phyloP scores from a whole-genome alignment of 345 rosid genomes.

The Salix udensis region DNA sequence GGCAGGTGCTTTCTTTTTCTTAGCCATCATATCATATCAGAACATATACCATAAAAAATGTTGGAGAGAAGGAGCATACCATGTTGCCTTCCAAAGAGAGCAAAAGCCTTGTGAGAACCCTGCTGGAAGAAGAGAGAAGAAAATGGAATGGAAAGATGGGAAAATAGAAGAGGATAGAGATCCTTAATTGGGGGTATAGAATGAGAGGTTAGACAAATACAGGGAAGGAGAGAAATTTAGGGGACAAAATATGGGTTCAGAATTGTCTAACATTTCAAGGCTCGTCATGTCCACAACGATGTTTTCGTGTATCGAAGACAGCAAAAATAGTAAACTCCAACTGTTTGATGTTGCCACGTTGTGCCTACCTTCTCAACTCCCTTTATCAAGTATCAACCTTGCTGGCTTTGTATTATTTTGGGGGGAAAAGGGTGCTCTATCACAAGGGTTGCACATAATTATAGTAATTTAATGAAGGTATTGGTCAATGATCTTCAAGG shows the following conservation, averaged over 20 bases:
- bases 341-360: neutral
- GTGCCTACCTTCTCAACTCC: neutral
- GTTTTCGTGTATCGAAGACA: neutral
- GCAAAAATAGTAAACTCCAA: neutral
- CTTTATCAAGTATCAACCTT: neutral
- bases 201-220: slow-evolving; percentile 23
- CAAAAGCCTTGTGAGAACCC: slow-evolving; percentile 15
- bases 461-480: neutral
- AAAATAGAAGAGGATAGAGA: slow-evolving; percentile 22
- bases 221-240: slow-evolving; percentile 34
- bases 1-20: neutral
- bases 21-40: neutral
- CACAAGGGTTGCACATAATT: neutral
- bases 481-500: neutral
- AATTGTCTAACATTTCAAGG: slow-evolving; percentile 23
- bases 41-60: neutral
- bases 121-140: slow-evolving; percentile 27
- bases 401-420: neutral
- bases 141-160: slow-evolving; percentile 26
- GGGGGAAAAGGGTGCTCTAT: neutral
- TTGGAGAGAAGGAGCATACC: slow-evolving; percentile 34
- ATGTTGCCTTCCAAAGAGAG: slow-evolving; percentile 37
- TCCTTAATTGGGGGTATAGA: slow-evolving; percentile 48
- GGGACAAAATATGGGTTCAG: slow-evolving; percentile 38
- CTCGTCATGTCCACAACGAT: slow-evolving; percentile 27